Percentiles rank a stretch among this genome's conserved stretches.
Conservation (phyloP, 805 yeast genomes). For the Candida coquimbonensis region DNA sequence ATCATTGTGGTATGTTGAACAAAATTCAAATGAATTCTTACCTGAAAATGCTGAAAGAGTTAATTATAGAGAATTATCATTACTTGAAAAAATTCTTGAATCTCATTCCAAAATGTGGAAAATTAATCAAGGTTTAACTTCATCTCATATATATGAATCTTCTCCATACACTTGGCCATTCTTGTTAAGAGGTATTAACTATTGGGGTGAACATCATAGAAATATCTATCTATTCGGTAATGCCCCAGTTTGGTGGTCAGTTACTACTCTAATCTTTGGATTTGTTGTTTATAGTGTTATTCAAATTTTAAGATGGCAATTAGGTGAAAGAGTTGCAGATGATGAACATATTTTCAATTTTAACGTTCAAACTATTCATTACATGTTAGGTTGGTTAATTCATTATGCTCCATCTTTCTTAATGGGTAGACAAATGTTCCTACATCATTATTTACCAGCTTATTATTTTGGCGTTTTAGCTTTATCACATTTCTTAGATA, state of each 20-base stretch:
- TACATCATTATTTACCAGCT: conserved; percentile 92
- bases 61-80: conserved; percentile 46
- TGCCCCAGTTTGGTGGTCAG: conserved; percentile 74
- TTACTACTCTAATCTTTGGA: conserved; percentile 43
- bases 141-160: conserved; percentile 67
- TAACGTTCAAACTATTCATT: conserved; percentile 56
- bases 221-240: conserved; percentile 73
- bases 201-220: conserved; percentile 58
- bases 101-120: conserved; percentile 72
- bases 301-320: conserved; percentile 57
- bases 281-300: conserved; percentile 40
- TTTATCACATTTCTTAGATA: conserved; percentile 60
- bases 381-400: conserved; percentile 60
- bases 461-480: conserved; percentile 80
- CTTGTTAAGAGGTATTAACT: conserved; percentile 70
- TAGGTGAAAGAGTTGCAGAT: conserved; percentile 41
- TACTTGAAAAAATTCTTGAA: conserved; percentile 57
- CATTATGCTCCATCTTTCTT: conserved; percentile 73
- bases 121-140: conserved; percentile 61
- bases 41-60: conserved; percentile 38
- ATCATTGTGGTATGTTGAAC: conserved; percentile 69
- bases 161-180: conserved; percentile 71
- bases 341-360: conserved; percentile 55
- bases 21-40: conserved; percentile 47
- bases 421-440: conserved; percentile 89